Conservation (phyloP, 805 yeast genomes). For the Diddensiella santjacobensis region DNA sequence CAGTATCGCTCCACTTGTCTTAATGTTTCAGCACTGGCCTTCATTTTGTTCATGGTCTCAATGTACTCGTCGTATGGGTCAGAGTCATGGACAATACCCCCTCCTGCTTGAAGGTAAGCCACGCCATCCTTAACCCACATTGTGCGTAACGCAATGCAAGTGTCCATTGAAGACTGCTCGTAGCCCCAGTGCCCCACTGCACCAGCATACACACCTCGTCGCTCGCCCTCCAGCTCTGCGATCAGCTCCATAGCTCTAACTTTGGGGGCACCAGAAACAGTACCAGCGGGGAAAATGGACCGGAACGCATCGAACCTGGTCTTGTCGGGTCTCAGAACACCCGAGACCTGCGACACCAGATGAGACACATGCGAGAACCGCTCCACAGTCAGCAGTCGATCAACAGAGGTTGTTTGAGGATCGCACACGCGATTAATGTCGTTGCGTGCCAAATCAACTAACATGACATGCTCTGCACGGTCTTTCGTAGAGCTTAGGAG, state of each 20-base stretch:
- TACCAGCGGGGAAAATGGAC: conserved; percentile 98
- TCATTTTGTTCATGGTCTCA: conserved; percentile 97
- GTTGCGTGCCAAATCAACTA: conserved; percentile 95
- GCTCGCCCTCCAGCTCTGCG: conserved; percentile 83
- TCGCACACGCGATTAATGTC: conserved; percentile 94
- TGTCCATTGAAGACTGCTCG: conserved; percentile 92
- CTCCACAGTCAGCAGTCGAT: conserved; percentile 82
- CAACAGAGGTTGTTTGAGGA: conserved; percentile 80
- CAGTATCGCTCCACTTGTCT: conserved; percentile 76
- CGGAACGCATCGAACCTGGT: conserved; percentile 95
- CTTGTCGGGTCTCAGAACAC: conserved; percentile 76
- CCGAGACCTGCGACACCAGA: conserved; percentile 90
- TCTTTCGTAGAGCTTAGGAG: conserved; percentile 79
- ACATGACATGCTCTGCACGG: conserved; percentile 97
- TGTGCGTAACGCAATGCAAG: conserved; percentile 95
- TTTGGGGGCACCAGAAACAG: conserved; percentile 98
- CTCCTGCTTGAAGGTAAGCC: conserved; percentile 97
- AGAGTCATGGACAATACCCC: conserved; percentile 94
- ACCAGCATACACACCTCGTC: conserved; percentile 96
- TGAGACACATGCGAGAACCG: conserved; percentile 97
- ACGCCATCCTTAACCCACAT: conserved; percentile 90
- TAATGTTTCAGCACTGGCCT: conserved; percentile 84
- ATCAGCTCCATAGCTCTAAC: conserved; percentile 95
- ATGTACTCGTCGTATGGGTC: conserved; percentile 93
- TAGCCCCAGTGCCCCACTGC: conserved; percentile 99